Conservation (phyloP, 441 rosid genomes). For the Croton laevigatus region DNA sequence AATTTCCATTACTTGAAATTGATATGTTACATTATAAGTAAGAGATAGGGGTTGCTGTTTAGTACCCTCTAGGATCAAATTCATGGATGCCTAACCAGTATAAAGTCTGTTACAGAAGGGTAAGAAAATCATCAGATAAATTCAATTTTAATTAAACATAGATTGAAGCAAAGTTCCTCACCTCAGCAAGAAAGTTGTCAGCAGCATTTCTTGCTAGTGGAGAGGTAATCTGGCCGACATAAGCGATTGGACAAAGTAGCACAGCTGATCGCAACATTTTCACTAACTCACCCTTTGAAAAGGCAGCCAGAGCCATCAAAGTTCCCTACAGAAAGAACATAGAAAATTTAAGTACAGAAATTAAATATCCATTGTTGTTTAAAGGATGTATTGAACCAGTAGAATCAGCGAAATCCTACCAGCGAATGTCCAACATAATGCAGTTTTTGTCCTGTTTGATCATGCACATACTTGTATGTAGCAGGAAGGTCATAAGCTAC, state of each 20-base stretch:
- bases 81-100: slow-evolving; percentile 49
- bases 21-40: not conserved
- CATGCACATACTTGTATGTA: slow-evolving; percentile 45
- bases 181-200: slow-evolving; percentile 64
- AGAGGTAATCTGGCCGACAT: slow-evolving; percentile 67
- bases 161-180: slow-evolving; percentile 7
- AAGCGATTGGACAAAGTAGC: slow-evolving; percentile 74
- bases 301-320: slow-evolving; percentile 62
- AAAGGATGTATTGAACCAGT: not conserved
- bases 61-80: slow-evolving; percentile 68
- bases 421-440: slow-evolving; percentile 86
- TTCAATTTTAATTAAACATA: not conserved
- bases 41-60: not conserved
- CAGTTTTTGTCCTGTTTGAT: slow-evolving; percentile 62
- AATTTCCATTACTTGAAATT: not conserved
- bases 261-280: slow-evolving; percentile 64
- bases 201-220: slow-evolving; percentile 55
- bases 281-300: slow-evolving; percentile 52
- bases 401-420: slow-evolving; percentile 29
- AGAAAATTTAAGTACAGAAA: not conserved
- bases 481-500: slow-evolving; percentile 68
- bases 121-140: not conserved
- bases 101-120: slow-evolving; percentile 36
- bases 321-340: slow-evolving; percentile 55
- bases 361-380: not conserved